phyloP scores from a whole-genome alignment of 2,329 filamentous ascomycete genomes.

The Diaporthe citrichinensis region DNA sequence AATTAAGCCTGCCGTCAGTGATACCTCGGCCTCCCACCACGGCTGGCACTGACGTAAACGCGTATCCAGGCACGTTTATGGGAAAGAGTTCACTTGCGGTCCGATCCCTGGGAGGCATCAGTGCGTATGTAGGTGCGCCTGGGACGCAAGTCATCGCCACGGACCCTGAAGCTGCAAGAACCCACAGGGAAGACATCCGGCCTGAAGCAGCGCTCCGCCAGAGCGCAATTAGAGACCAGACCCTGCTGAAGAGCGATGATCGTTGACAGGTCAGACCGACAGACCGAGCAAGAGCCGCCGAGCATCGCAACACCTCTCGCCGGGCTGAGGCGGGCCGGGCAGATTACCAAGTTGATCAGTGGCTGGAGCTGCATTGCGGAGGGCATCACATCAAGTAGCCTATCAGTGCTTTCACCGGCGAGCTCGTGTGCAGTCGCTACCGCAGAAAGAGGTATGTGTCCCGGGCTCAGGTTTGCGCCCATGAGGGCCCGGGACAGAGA shows the following conservation, averaged over 20 bases:
- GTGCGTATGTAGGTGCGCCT: not conserved
- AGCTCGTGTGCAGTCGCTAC: constrained; percentile 24
- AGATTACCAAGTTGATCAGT: constrained; percentile 22
- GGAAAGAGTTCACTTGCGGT: not conserved
- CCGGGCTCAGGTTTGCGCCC: constrained; percentile 31
- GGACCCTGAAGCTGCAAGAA: constrained; percentile 8
- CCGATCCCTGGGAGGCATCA: not conserved
- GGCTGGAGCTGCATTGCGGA: constrained; percentile 15
- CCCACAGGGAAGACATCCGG: not conserved
- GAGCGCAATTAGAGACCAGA: not conserved
- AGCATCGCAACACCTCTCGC: constrained; percentile 19
- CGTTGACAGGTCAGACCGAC: constrained; percentile 9
- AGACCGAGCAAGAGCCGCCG: constrained; percentile 29
- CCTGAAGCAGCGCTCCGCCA: not conserved
- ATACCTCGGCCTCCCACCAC: not conserved
- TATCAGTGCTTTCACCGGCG: constrained; percentile 12
- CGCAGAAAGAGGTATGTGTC: constrained; percentile 14
- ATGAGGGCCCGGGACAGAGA: not conserved
- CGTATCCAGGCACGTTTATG: not conserved
- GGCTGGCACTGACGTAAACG: not conserved
- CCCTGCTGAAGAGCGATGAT: not conserved
- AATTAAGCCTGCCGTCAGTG: not conserved
- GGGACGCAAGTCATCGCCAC: constrained; percentile 16
- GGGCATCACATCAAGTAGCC: constrained; percentile 19
- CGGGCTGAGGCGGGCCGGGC: constrained; percentile 11